Percentiles rank a stretch among this genome's conserved stretches.
Conservation (phyloP, 148 eudicot species). For the Camellia granthamiana region DNA sequence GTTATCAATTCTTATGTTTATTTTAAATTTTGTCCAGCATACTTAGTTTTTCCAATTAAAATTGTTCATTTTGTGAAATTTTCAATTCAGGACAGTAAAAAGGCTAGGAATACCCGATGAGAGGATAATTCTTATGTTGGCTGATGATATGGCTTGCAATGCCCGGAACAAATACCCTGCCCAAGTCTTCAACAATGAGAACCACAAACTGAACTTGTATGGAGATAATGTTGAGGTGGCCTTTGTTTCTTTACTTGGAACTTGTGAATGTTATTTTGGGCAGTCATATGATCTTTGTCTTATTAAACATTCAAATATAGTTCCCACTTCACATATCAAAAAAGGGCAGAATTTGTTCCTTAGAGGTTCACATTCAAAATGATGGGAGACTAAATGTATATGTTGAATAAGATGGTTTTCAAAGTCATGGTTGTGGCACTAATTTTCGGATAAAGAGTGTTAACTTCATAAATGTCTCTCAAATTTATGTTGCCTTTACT, state of each 20-base stretch:
- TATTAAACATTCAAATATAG: background rate
- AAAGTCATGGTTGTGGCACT: background rate
- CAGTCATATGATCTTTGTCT: background rate
- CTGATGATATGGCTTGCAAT: conserved; percentile 99
- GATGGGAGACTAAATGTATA: background rate
- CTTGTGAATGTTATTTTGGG: background rate
- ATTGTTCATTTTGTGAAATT: background rate
- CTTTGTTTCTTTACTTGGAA: conserved; percentile 11
- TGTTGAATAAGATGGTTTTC: background rate
- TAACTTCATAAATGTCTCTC: background rate
- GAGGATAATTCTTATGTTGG: conserved; percentile 94
- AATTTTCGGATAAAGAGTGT: background rate
- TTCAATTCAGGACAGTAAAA: conserved; percentile 73
- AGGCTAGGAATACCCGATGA: conserved; percentile 97
- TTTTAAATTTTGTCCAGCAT: background rate
- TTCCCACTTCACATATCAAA: background rate
- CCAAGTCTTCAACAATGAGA: conserved; percentile 97
- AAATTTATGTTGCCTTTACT: background rate
- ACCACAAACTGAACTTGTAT: conserved; percentile 88
- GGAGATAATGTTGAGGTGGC: conserved; percentile 96
- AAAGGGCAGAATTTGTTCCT: background rate
- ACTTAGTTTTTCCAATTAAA: background rate
- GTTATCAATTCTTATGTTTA: conserved; percentile 1
- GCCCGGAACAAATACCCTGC: conserved; percentile 96
- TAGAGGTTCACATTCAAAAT: background rate